phyloP scores from a whole-genome alignment of 306 rosid genomes.

The Cicer yamashitae region DNA sequence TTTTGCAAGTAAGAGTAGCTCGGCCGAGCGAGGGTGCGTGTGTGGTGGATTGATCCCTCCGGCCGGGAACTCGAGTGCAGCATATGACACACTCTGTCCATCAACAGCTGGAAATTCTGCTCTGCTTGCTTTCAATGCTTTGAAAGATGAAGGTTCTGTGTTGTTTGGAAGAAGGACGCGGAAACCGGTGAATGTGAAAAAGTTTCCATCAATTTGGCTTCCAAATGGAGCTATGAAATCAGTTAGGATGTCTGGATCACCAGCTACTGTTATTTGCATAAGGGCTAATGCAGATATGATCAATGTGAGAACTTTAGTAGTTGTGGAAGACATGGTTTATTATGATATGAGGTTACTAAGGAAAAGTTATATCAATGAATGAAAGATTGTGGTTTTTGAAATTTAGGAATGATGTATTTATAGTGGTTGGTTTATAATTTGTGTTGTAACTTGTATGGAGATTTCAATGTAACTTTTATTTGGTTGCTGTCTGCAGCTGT shows the following conservation, averaged over 20 bases:
- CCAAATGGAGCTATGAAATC: conserved; percentile 47
- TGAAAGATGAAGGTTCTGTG: conserved; percentile 37
- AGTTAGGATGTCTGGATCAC: conserved; percentile 56
- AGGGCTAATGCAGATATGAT: conserved; percentile 36
- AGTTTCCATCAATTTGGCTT: conserved; percentile 39
- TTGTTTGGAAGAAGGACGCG: conserved; percentile 3
- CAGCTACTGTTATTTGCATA: conserved; percentile 39
- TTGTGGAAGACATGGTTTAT: conserved; percentile 16
- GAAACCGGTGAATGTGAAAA: conserved; percentile 63
- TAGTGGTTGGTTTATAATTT: not conserved
- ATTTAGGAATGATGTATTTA: not conserved
- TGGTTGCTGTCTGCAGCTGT: conserved; percentile 18
- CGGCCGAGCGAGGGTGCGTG: conserved; percentile 62
- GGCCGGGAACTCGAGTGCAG: conserved; percentile 49
- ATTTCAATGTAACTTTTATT: conserved; percentile 13
- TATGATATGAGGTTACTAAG: not conserved
- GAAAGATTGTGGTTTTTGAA: not conserved
- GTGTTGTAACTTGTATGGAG: conserved; percentile 4
- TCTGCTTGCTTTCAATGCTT: conserved; percentile 47
- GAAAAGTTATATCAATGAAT: not conserved
- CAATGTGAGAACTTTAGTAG: conserved; percentile 33
- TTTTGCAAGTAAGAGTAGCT: conserved; percentile 46
- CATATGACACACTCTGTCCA: conserved; percentile 67
- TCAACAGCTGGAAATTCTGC: conserved; percentile 55
- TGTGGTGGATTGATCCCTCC: conserved; percentile 55